Percentiles rank a stretch among this genome's conserved stretches.
phyloP scores from a whole-genome alignment of 345 rosid species.

The Dipteronia sinensis region DNA sequence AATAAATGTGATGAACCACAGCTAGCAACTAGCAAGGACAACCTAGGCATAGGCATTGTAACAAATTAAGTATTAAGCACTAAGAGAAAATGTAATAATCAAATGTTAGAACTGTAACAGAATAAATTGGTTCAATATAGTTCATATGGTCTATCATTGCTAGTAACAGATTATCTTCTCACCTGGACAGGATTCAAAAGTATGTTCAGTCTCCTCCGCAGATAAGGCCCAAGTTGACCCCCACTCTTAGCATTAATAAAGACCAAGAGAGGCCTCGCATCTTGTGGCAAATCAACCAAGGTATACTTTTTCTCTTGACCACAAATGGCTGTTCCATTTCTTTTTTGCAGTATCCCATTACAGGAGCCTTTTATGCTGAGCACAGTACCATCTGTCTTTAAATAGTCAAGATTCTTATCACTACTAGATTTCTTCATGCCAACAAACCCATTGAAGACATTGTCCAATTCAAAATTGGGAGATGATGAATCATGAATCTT shows the following conservation, averaged over 20 bases:
- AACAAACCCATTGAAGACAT: constrained; percentile 38
- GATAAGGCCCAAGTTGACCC: constrained; percentile 73
- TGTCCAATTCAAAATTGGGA: constrained; percentile 32
- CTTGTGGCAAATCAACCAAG: constrained; percentile 58
- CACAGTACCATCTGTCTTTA: constrained; percentile 32
- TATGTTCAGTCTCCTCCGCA: constrained; percentile 70
- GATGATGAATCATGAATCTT: constrained; percentile 45
- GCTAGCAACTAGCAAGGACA: background rate
- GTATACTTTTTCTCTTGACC: constrained; percentile 39
- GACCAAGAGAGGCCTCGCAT: constrained; percentile 75
- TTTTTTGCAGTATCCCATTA: constrained; percentile 40
- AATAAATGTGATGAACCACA: background rate
- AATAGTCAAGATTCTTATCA: constrained; percentile 45
- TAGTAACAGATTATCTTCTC: constrained; percentile 3
- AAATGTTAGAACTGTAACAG: background rate
- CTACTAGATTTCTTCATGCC: constrained; percentile 49
- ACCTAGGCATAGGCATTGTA: background rate
- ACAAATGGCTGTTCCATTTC: constrained; percentile 28
- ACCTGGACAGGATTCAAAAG: constrained; percentile 85
- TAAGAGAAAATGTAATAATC: no score
- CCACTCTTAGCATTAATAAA: constrained; percentile 85
- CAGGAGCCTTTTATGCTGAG: constrained; percentile 28
- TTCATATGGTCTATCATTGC: constrained; percentile 1
- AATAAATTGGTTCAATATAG: background rate
- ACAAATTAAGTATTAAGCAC: background rate